Conservation (phyloP, 768 basidiomycete species). For the Saitozyma podzolica region DNA sequence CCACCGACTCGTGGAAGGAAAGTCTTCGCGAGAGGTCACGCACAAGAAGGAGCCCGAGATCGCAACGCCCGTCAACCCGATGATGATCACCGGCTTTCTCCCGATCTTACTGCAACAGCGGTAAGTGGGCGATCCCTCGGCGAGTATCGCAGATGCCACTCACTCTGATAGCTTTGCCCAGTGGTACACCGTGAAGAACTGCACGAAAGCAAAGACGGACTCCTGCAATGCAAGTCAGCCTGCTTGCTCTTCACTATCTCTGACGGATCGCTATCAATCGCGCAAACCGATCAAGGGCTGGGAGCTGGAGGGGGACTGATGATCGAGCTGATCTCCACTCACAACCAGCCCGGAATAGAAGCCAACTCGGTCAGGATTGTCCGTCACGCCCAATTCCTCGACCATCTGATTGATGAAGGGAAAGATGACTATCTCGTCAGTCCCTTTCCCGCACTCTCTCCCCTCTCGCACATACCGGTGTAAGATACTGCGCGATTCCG, state of each 20-base stretch:
- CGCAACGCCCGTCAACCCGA: conserved; percentile 47
- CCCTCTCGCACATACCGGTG: conserved; percentile 29
- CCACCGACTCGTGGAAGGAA: background rate
- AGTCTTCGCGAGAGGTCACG: conserved; percentile 5
- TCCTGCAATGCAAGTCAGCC: conserved; percentile 24
- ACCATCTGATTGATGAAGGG: conserved; percentile 55
- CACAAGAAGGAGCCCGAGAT: conserved; percentile 49
- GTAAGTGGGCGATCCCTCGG: conserved; percentile 7
- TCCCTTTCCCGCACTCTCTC: background rate
- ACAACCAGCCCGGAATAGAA: conserved; percentile 53
- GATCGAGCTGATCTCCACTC: conserved; percentile 11
- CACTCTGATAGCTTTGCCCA: conserved; percentile 53
- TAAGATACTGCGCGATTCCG: conserved; percentile 39
- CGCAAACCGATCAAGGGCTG: background rate
- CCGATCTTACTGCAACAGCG: conserved; percentile 41
- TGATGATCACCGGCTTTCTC: conserved; percentile 49
- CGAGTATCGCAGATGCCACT: conserved; percentile 7
- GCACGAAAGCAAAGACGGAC: conserved; percentile 51
- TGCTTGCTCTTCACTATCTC: background rate
- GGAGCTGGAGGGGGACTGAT: background rate
- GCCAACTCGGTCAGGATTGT: conserved; percentile 47
- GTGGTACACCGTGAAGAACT: conserved; percentile 52
- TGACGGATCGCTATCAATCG: background rate
- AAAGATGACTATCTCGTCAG: conserved; percentile 43
- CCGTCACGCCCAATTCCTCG: conserved; percentile 43